Evolutionary conservation across 179 eudicot genomes (phyloP).

Genomic region (Beta macrorhiza): DNA sequence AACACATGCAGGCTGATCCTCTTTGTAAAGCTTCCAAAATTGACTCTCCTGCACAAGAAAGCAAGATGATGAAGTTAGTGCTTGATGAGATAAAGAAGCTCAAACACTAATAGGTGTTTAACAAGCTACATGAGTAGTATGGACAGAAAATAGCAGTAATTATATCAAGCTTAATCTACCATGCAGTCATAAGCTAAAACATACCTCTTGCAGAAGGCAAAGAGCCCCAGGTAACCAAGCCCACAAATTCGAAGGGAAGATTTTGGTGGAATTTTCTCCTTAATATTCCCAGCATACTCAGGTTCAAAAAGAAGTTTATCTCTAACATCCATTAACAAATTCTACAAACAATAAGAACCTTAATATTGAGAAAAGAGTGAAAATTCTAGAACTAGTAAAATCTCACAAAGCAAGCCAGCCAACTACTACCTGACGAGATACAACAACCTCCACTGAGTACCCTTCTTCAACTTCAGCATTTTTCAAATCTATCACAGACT

Average conservation of each 20-base stretch:
- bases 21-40: constrained; percentile 95
- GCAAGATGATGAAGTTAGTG: background rate
- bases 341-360: constrained; percentile 42
- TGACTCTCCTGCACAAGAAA: constrained; percentile 63
- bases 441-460: constrained; percentile 71
- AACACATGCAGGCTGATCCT: constrained; percentile 66
- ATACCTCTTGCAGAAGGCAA: constrained; percentile 98
- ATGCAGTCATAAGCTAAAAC: constrained; percentile 5
- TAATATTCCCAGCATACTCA: constrained; percentile 87
- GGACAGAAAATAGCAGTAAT: background rate
- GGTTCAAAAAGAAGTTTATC: constrained; percentile 98
- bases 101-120: background rate
- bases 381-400: background rate
- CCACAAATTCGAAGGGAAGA: constrained; percentile 86
- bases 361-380: background rate
- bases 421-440: constrained; percentile 68
- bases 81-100: no score
- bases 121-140: background rate
- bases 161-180: background rate
- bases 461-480: constrained; percentile 93
- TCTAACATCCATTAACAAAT: constrained; percentile 86
- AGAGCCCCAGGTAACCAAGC: constrained; percentile 95
- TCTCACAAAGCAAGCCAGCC: constrained; percentile 8
- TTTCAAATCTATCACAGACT: constrained; percentile 79
- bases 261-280: constrained; percentile 80